Evolutionary conservation across 164 flowering plant species (phyloP).

Genomic region (Litsea cubeba): DNA sequence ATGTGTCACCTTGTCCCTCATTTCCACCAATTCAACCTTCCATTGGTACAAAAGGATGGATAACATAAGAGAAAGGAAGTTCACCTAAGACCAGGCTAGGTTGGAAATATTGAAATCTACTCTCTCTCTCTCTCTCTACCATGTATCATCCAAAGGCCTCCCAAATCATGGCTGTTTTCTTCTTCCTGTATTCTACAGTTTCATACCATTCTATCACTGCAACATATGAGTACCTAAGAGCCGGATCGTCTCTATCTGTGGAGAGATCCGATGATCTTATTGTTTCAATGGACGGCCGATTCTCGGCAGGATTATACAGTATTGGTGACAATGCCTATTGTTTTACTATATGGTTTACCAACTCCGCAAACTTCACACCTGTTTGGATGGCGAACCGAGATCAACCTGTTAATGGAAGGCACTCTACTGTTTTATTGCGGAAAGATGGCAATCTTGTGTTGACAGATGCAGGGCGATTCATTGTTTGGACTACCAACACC

Average conservation of each 20-base stretch:
- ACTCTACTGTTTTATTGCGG: neutral
- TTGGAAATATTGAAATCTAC: no score
- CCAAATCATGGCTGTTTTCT: neutral
- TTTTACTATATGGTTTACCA: slow-evolving; percentile 15
- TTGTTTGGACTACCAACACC: slow-evolving; percentile 19
- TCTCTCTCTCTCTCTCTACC: no score
- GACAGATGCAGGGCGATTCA: slow-evolving; percentile 7
- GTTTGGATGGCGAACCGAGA: slow-evolving; percentile 28
- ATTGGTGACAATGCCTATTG: slow-evolving; percentile 31
- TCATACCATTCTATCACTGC: neutral
- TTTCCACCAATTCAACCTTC: no score
- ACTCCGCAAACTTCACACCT: neutral
- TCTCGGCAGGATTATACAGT: slow-evolving; percentile 24
- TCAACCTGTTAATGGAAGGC: slow-evolving; percentile 16
- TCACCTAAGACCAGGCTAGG: no score
- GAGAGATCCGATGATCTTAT: slow-evolving; percentile 17
- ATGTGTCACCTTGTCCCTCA: no score
- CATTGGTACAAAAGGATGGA: no score
- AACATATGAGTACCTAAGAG: neutral
- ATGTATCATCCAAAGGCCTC: neutral
- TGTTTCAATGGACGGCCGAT: slow-evolving; percentile 15
- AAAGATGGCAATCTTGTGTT: slow-evolving; percentile 15
- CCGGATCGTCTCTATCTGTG: slow-evolving; percentile 20
- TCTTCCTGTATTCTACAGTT: neutral
- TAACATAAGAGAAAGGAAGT: no score